A percentile compares a stretch with the other conserved stretches of the same genome.
Evolutionary conservation across 2,329 filamentous ascomycete genomes (phyloP).

Genomic region (Aspergillus sp.): DNA sequence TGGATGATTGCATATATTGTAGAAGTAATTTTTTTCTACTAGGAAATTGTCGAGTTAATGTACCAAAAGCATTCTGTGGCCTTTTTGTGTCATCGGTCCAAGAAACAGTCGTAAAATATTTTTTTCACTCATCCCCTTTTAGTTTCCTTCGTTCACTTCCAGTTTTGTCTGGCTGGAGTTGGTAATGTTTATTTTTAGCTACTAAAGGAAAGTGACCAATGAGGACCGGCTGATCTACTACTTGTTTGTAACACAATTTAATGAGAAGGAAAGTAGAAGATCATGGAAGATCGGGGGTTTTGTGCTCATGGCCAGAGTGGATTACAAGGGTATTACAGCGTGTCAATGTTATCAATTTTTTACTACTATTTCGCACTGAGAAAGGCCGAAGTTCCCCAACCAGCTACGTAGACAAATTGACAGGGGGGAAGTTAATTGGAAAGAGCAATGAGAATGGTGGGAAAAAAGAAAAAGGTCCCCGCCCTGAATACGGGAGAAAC

Average conservation of each 20-base stretch:
- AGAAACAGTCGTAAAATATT: conserved; percentile 1
- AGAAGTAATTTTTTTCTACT: too few relatives aligned
- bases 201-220: conserved; percentile 16
- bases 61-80: background rate
- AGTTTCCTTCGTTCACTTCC: background rate
- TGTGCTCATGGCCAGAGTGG: conserved; percentile 7
- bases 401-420: background rate
- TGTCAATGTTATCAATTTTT: background rate
- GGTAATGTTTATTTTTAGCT: conserved; percentile 27
- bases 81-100: background rate
- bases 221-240: conserved; percentile 24
- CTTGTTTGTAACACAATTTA: conserved; percentile 25
- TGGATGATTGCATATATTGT: background rate
- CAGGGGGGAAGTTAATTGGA: background rate
- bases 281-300: conserved; percentile 18
- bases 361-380: background rate
- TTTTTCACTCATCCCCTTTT: conserved; percentile 6
- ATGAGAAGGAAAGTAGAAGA: conserved; percentile 23
- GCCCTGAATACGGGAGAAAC: background rate
- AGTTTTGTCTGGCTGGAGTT: conserved; percentile 1
- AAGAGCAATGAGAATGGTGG: background rate
- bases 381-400: background rate
- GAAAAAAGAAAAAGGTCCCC: background rate
- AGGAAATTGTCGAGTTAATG: background rate
- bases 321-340: conserved; percentile 9